phyloP scores from a whole-genome alignment of 306 rosid genomes.

The Quercus wislizeni region DNA sequence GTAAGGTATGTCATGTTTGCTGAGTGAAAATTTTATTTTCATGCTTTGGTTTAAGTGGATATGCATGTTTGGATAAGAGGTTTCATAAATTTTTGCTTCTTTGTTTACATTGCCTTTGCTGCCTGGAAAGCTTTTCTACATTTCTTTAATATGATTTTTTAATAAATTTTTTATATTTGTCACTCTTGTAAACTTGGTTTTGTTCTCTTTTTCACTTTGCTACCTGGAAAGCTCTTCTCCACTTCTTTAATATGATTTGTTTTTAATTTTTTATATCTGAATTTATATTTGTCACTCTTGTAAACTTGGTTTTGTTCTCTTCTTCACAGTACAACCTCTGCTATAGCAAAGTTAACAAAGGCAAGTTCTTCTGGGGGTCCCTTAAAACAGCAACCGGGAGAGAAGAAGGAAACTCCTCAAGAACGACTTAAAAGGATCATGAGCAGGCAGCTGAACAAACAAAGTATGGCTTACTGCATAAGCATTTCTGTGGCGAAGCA shows the following conservation, averaged over 20 bases:
- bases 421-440: conserved; percentile 98
- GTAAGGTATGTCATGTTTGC: conserved; percentile 51
- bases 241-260: neutral
- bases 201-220: conserved; percentile 23
- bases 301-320: conserved; percentile 4
- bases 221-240: neutral
- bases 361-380: conserved; percentile 73
- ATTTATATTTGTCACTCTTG: neutral
- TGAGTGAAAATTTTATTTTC: neutral
- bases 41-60: neutral
- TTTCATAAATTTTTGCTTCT: conserved; percentile 6
- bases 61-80: neutral
- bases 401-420: conserved; percentile 99
- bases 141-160: neutral
- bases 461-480: conserved; percentile 51
- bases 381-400: conserved; percentile 68
- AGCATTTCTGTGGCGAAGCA: conserved; percentile 21
- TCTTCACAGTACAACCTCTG: conserved; percentile 71
- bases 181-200: neutral
- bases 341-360: conserved; percentile 72
- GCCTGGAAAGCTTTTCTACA: neutral
- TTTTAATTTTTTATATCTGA: neutral
- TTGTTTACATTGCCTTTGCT: neutral
- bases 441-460: conserved; percentile 92
- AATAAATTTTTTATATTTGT: neutral